Percentiles rank a stretch among this genome's conserved stretches.
These are phyloP conservation scores for Cryptosporidium muris DNA, from an alignment of 169 alveolate species.

Conservation along the genomic window DNA sequence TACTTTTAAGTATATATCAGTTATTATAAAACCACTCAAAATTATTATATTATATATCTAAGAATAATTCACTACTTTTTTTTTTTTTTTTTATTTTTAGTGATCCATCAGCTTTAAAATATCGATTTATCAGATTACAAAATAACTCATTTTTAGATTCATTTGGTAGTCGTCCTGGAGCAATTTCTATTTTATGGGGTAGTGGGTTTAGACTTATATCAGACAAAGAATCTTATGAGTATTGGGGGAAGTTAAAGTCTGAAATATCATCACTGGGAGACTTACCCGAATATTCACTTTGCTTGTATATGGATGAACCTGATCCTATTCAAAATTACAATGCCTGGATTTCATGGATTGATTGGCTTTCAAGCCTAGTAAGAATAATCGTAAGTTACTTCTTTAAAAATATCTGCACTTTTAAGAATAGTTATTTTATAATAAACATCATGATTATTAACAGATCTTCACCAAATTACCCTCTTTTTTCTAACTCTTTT, in stretches of 20 bases:
- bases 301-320: conserved; percentile 29
- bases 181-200: conserved; percentile 46
- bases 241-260: conserved; percentile 20
- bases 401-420: no score
- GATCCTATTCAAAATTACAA: conserved; percentile 58
- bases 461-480: no score
- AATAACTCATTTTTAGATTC: conserved; percentile 41
- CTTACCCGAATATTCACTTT: conserved; percentile 4
- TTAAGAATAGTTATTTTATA: no score
- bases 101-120: conserved; percentile 66
- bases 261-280: not conserved
- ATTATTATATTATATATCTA: not conserved
- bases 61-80: not conserved
- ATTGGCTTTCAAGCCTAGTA: conserved; percentile 1
- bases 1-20: not conserved
- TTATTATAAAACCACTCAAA: not conserved
- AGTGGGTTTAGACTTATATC: conserved; percentile 32
- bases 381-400: conserved; percentile 41
- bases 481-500: no score
- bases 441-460: no score
- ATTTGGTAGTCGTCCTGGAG: conserved; percentile 37
- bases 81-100: not conserved
- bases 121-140: conserved; percentile 47
- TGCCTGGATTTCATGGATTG: conserved; percentile 46
- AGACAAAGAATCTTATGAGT: conserved; percentile 17